Base-by-base conservation (phyloP, 2,329 filamentous ascomycete genomes). In the Penicillium decumbens region DNA sequence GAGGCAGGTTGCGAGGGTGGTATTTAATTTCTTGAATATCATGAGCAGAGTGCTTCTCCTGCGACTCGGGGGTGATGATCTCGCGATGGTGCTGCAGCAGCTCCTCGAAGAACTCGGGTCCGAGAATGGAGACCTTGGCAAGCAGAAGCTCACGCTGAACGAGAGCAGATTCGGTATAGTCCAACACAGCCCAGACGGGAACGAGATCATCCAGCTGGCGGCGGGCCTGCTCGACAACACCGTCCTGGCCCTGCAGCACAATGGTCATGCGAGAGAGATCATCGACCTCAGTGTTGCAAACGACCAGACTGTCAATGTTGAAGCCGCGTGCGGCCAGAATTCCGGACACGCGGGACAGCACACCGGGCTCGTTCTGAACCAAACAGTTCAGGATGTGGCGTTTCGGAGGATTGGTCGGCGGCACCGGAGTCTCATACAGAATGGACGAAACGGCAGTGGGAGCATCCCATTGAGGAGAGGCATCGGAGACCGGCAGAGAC, bases 251-350 rank as follows among this genome's bases (percentile, higher is more conserved):
- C 48, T 90, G 90, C 45, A 98, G 80, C 58, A 98, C 93, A 65
- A 98, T 97, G 49, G 93, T 98, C 93, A 98, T 98, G 67, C 93
- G 90, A 29, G 89, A 95, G 45, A 98, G 80, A 66, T 98, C 93
- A 63, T 92, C 88, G 24, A 98, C 91, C 74, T 98, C 93, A 55
- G 93, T 98, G 73, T 88, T 93, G 78, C 93, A 98, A 54, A 98
- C 93, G 47, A 98, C 93, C 56, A 98, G 79, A 47, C 88, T 95
- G 80, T 98, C 93, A 65, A 98, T 98, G 78, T 98, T 98, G 83
- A 98, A 98, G 58, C 93, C 93, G 51, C 93, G 84, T 38, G 93
- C 93, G 10, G 93, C 93, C 29, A 98, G 79, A 67, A 98, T 97
- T 47, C 93, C 93, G 1, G 93, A 97, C 8, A 98, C 89, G 53